Evolutionary conservation across 306 rosid genomes (phyloP), one percentile per base, ranked within the genome.

Genomic region (Hippophae rhamnoides): DNA sequence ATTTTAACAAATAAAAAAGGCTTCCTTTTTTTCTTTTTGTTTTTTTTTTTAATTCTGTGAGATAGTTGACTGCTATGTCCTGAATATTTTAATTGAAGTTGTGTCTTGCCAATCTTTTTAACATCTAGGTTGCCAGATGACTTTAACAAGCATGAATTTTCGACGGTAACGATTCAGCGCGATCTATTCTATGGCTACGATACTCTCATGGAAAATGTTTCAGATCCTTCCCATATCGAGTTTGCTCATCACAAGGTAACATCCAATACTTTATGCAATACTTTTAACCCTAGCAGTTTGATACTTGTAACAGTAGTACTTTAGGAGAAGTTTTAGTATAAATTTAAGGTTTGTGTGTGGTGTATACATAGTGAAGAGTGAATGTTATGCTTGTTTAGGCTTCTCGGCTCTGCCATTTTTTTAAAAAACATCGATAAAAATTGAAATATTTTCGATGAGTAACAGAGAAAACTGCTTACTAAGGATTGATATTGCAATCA

Each of bases 221-320:
- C 95, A 41, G 98, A 92, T 63, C 98, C 98, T 65, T 92, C 98
- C 54, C 98, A 90, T 67, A 90, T 85, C 67, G 95, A 90, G 62
- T 90, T 90, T 69, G 98, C 98, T 76, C 98, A 90, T 79, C 98
- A 90, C 86, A 90, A 87, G 96, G 98, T 90, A 40, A 47, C n/a
- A 10, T 47, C 14, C 38, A 50, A 6, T 10, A 7, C 47, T 8
- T 43, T 38, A 5, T 9, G 31, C 9, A 5, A 3, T 14, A 5
- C 18, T 12, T 42, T 31, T 13, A 8, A 27, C 61, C 12, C 38
- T 7, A 3, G 43, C n/a, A 7, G 53, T 14, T 49, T 49, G 38
- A 31, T 31, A 31, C 38, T 31, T 31, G 38, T 31, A 4, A 31
- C 3, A 31, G 38, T 31, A 31, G 5, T 2, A 31, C 38, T 31